Base-by-base conservation (phyloP, 331 rosid species). In the Saraca asoca region DNA sequence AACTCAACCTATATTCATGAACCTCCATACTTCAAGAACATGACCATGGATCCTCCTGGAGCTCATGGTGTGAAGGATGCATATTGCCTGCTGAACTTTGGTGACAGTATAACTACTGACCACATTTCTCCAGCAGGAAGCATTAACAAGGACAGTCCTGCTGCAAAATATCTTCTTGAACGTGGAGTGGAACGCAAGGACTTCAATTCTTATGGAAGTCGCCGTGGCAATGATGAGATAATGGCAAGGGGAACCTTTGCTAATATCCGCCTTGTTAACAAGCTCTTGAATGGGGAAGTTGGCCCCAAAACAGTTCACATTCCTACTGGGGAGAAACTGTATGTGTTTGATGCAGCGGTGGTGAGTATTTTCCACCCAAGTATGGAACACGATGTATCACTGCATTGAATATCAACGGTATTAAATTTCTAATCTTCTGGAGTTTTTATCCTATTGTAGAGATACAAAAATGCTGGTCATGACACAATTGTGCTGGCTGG, bases 221-320 rank as follows among this genome's bases (percentile, higher is more conserved):
- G 94, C 12, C 91, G 94, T 48, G 96, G 95, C 50, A 92, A 92
- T 76, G 98, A 89, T 75, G 98, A 92, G 76, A 78, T 92, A 57
- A 92, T 92, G 98, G 96, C 91, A 20, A 81, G 98, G 45, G 98
- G 98, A 66, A 92, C 98, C 43, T 92, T 92, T 82, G 95, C 94
- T 48, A 87, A 92, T 74, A 92, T 89, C 58, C 95, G 95, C 68
- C 58, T 92, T 59, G 95, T 92, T 60, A 87, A 89, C 87, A 92
- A 92, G 82, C 94, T 92, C 51, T 73, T 92, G 78, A 85, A 87
- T 35, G 96, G 96, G 24, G 96, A 87, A 81, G 96, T 87, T 39
- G 96, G 98, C 14, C 87, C 96, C 24, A 89, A 76, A 79, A 92
- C 96, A 42, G 61, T 92, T 77, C 94, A 87, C 59, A 66, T 92